Evolutionary conservation across 73 alveolate genomes (phyloP).

Genomic region (Paramecium octaurelia): DNA sequence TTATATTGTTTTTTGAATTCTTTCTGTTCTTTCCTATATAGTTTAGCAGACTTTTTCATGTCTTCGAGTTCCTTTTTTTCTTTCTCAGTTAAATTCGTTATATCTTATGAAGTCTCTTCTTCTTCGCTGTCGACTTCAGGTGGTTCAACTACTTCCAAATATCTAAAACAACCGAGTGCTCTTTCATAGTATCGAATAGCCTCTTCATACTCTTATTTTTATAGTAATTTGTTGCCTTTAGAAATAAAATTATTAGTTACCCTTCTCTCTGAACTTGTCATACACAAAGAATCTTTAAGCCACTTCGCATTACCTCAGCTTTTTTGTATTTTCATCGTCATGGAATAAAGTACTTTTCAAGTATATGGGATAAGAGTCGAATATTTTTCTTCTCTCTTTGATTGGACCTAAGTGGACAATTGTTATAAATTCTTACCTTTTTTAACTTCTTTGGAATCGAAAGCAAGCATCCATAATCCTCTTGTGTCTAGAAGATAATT

Average conservation of each 20-base stretch:
- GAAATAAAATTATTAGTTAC: not conserved
- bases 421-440: not conserved
- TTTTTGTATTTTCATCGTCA: conserved; percentile 52
- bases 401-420: not conserved
- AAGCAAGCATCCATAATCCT: not conserved
- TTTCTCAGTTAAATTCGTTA: conserved; percentile 17
- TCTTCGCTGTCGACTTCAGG: not conserved
- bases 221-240: not conserved
- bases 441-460: not conserved
- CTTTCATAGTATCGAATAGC: conserved; percentile 44
- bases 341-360: conserved; percentile 42
- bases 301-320: conserved; percentile 35
- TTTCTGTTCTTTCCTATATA: conserved; percentile 11
- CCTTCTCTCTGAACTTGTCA: conserved; percentile 49
- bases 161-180: conserved; percentile 52
- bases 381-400: conserved; percentile 20
- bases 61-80: conserved; percentile 35
- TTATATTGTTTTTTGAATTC: conserved; percentile 45
- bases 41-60: not conserved
- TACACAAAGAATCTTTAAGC: conserved; percentile 40
- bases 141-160: conserved; percentile 36
- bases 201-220: conserved; percentile 41
- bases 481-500: conserved; percentile 18
- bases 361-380: conserved; percentile 48
- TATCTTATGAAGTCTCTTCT: not conserved